phyloP scores from a whole-genome alignment of 805 yeast species.

The Yamadazyma endophytica region DNA sequence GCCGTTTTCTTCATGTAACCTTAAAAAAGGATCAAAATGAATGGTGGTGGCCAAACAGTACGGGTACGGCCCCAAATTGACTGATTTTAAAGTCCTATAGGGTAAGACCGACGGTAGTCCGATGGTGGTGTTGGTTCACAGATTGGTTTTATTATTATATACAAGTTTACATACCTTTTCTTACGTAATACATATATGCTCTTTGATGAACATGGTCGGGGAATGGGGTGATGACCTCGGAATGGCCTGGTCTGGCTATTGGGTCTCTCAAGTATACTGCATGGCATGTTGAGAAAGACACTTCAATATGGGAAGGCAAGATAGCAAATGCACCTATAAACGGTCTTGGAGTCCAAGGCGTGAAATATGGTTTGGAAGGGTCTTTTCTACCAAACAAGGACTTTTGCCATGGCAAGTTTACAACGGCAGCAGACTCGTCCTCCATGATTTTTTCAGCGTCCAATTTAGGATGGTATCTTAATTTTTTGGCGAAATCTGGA shows the following conservation, averaged over 20 bases:
- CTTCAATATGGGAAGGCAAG: slow-evolving; percentile 86
- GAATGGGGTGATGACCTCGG: slow-evolving; percentile 92
- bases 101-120: too few relatives aligned
- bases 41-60: too few relatives aligned
- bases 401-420: slow-evolving; percentile 77
- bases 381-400: slow-evolving; percentile 75
- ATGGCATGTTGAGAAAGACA: slow-evolving; percentile 88
- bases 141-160: not conserved
- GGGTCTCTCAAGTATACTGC: slow-evolving; percentile 97
- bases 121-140: too few relatives aligned
- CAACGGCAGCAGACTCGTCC: slow-evolving; percentile 45
- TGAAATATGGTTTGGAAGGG: slow-evolving; percentile 77
- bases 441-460: slow-evolving; percentile 45
- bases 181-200: slow-evolving; percentile 89
- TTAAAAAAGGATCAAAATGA: too few relatives aligned
- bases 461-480: slow-evolving; percentile 31
- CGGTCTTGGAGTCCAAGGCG: slow-evolving; percentile 96
- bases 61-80: too few relatives aligned
- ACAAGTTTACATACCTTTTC: slow-evolving; percentile 50
- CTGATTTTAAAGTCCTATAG: too few relatives aligned
- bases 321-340: slow-evolving; percentile 91
- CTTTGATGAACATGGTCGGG: slow-evolving; percentile 79
- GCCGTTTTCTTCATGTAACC: too few relatives aligned
- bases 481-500: slow-evolving; percentile 20
- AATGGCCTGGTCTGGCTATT: slow-evolving; percentile 93